These are phyloP conservation scores for Cantharellus cinnabarinus DNA, from an alignment of 768 basidiomycete genomes.

Conservation along the genomic window DNA sequence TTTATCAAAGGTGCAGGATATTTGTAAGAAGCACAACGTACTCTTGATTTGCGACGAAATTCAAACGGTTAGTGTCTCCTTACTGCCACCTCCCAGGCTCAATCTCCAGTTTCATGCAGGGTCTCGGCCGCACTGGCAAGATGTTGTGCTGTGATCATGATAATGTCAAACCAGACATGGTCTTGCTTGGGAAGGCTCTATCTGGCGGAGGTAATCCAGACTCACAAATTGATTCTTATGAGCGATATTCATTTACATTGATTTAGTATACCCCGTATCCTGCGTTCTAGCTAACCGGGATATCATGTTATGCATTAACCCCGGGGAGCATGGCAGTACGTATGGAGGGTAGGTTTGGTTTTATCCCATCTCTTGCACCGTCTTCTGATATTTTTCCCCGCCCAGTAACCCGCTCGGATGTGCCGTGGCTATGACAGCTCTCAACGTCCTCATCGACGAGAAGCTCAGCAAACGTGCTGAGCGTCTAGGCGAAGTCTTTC, in stretches of 20 bases:
- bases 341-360: conserved; percentile 63
- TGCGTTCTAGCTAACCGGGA: conserved; percentile 79
- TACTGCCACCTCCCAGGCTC: neutral
- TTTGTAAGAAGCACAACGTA: conserved; percentile 86
- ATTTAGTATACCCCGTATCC: conserved; percentile 80
- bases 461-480: conserved; percentile 62
- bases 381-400: neutral
- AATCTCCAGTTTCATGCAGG: conserved; percentile 23
- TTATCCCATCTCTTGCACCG: neutral
- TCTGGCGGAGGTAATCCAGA: conserved; percentile 65
- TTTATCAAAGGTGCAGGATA: conserved; percentile 46
- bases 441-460: conserved; percentile 82
- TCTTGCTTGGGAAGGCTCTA: conserved; percentile 88
- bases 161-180: conserved; percentile 69
- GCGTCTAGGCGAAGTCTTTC: conserved; percentile 63
- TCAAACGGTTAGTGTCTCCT: conserved; percentile 46
- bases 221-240: neutral
- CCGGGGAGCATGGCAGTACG: conserved; percentile 91
- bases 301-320: conserved; percentile 86
- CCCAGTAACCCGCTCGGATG: conserved; percentile 80
- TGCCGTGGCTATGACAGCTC: conserved; percentile 85
- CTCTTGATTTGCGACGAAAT: conserved; percentile 98
- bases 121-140: conserved; percentile 82
- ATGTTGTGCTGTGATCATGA: conserved; percentile 85
- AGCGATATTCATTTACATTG: neutral